These are phyloP conservation scores for Daedaleopsis sinensis DNA, from an alignment of 768 basidiomycete species.

Conservation along the genomic window DNA sequence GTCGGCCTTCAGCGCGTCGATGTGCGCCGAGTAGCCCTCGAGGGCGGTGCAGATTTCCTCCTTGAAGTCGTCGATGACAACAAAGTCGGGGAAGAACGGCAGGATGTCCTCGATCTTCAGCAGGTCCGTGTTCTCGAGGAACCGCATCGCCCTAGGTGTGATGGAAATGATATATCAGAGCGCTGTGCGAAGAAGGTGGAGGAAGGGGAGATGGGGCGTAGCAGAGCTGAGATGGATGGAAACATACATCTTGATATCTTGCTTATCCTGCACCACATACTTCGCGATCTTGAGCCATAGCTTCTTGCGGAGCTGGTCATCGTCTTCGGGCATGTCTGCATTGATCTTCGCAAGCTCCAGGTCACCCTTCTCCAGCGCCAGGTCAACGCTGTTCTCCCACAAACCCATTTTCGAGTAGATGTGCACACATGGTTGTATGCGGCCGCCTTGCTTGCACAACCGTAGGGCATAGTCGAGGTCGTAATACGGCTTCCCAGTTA, in stretches of 20 bases:
- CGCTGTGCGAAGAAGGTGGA: conserved; percentile 2
- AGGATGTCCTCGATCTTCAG: conserved; percentile 98
- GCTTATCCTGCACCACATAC: conserved; percentile 96
- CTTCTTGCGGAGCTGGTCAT: conserved; percentile 84
- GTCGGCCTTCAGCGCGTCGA: conserved; percentile 85
- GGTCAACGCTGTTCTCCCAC: conserved; percentile 94
- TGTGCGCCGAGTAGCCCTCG: conserved; percentile 91
- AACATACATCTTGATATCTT: conserved; percentile 95
- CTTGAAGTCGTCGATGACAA: conserved; percentile 99
- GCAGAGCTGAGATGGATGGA: not conserved
- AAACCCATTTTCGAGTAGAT: conserved; percentile 98
- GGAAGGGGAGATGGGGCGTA: not conserved
- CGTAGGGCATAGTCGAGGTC: conserved; percentile 97
- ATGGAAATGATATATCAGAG: not conserved
- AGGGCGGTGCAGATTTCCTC: conserved; percentile 96
- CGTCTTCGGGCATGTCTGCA: conserved; percentile 91
- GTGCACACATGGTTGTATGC: conserved; percentile 89
- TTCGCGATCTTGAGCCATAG: conserved; percentile 99
- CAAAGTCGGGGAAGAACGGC: conserved; percentile 99
- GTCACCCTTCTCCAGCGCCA: conserved; percentile 93
- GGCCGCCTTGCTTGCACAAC: conserved; percentile 79
- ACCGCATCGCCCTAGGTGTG: conserved; percentile 83
- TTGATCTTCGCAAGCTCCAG: conserved; percentile 93
- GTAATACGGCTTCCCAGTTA: conserved; percentile 88
- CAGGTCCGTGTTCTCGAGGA: conserved; percentile 91